phyloP scores from a whole-genome alignment of 1,284 basidiomycete species.

The Leccinum laetum region DNA sequence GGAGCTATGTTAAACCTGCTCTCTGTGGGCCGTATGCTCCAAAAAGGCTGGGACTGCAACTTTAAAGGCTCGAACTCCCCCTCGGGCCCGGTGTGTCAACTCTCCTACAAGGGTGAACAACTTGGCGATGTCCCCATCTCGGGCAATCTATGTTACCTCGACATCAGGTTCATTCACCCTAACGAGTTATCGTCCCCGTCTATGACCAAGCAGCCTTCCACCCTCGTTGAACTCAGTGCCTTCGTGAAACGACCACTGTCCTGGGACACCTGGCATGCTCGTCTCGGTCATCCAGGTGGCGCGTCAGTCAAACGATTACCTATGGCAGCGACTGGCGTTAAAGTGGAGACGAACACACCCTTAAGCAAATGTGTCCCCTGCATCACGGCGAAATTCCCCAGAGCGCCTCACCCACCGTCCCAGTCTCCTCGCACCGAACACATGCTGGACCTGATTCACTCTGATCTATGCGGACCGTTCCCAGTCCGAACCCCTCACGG shows the following conservation, averaged over 20 bases:
- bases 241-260: neutral
- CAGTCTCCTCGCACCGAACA: neutral
- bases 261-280: constrained; percentile 1
- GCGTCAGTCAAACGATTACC: neutral
- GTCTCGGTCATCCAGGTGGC: neutral
- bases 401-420: neutral
- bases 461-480: neutral
- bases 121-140: neutral
- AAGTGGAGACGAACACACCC: neutral
- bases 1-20: neutral
- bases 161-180: neutral
- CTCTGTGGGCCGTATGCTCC: neutral
- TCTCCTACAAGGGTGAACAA: neutral
- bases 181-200: neutral
- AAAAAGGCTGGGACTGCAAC: neutral
- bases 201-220: neutral
- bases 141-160: neutral
- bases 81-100: neutral
- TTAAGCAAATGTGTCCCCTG: neutral
- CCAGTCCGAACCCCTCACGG: neutral
- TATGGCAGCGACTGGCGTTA: neutral
- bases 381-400: neutral
- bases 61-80: neutral
- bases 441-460: constrained; percentile 2
- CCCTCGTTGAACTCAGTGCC: neutral